A percentile compares a stretch with the other conserved stretches of the same genome.
phyloP scores from a whole-genome alignment of 768 basidiomycete species.

The Pulveroboletus sp. region DNA sequence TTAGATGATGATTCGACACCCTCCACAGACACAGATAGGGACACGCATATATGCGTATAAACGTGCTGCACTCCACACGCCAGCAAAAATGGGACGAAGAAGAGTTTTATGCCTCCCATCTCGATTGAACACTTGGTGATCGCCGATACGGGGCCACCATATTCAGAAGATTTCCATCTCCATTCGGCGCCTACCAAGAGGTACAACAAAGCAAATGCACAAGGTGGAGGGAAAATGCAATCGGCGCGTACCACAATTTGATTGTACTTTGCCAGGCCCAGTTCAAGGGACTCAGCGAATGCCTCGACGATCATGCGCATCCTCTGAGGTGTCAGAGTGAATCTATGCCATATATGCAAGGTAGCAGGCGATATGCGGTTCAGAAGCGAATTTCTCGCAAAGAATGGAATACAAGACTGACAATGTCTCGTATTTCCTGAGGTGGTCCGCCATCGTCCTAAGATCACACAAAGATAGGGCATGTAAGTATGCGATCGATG shows the following conservation, averaged over 20 bases:
- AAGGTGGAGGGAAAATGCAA: conserved; percentile 1
- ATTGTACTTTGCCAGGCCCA: conserved; percentile 75
- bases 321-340: conserved; percentile 83
- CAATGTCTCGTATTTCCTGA: conserved; percentile 86
- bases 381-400: neutral
- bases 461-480: neutral
- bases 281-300: conserved; percentile 88
- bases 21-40: neutral
- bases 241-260: conserved; percentile 81
- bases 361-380: neutral
- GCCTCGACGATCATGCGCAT: conserved; percentile 98
- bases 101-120: neutral
- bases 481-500: conserved; percentile 6
- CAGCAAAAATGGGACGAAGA: neutral
- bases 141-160: neutral
- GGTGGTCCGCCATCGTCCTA: conserved; percentile 92
- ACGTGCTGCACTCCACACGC: neutral
- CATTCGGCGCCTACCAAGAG: neutral
- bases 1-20: conserved; percentile 7
- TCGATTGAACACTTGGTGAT: neutral
- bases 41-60: neutral
- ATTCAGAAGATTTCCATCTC: conserved; percentile 3
- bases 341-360: conserved; percentile 41
- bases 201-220: conserved; percentile 4
- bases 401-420: conserved; percentile 41